These are phyloP conservation scores for Colletotrichum paranaense DNA, from an alignment of 2,329 filamentous ascomycete genomes.

Conservation along the genomic window DNA sequence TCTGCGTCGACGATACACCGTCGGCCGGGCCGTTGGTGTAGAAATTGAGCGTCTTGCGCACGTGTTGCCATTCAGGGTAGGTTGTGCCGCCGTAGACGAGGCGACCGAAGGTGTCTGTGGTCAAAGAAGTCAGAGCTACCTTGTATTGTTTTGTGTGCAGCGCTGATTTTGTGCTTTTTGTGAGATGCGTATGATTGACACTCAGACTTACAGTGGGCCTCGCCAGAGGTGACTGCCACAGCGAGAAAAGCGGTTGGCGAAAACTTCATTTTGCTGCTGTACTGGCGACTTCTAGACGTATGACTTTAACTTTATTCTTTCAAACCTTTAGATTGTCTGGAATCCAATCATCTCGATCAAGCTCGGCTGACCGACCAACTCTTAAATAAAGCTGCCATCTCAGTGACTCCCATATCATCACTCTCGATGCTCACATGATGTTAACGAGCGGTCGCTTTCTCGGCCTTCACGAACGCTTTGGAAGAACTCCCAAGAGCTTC, in stretches of 20 bases:
- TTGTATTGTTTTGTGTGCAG: not conserved
- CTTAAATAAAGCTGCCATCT: too few relatives aligned
- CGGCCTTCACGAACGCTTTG: not conserved
- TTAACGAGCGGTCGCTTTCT: too few relatives aligned
- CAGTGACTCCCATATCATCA: too few relatives aligned
- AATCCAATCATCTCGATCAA: too few relatives aligned
- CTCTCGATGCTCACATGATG: too few relatives aligned
- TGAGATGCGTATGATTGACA: too few relatives aligned
- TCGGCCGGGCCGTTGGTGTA: conserved; percentile 45
- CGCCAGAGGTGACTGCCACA: conserved; percentile 5
- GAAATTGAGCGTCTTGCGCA: conserved; percentile 49
- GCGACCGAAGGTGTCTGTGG: conserved; percentile 26
- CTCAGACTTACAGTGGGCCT: conserved; percentile 14
- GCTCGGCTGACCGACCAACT: too few relatives aligned
- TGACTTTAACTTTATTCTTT: not conserved
- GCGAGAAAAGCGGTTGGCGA: not conserved
- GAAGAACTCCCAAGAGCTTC: not conserved
- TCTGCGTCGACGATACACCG: conserved; percentile 44
- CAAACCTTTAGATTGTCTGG: too few relatives aligned
- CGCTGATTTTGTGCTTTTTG: not conserved
- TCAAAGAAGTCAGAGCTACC: not conserved
- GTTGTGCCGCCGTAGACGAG: conserved; percentile 27
- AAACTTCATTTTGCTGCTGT: conserved; percentile 12
- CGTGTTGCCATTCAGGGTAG: conserved; percentile 43
- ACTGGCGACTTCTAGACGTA: not conserved